phyloP scores from a whole-genome alignment of 805 yeast species.

The Candida tammaniensis region DNA sequence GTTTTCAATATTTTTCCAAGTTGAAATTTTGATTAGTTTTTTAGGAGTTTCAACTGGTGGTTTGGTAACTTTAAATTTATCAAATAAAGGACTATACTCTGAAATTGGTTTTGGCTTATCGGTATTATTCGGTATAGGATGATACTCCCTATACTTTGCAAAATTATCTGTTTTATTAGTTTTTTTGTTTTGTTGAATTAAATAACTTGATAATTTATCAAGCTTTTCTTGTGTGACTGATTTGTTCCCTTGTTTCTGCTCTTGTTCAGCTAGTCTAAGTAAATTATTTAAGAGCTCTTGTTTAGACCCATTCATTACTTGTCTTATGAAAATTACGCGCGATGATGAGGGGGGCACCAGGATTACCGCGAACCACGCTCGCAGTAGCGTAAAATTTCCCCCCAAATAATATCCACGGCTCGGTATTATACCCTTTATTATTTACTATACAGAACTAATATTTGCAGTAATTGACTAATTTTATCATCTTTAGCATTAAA shows the following conservation, averaged over 20 bases:
- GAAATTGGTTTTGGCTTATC: slow-evolving; percentile 8
- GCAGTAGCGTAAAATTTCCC: background rate
- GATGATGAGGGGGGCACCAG: background rate
- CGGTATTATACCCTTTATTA: background rate
- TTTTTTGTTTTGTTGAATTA: slow-evolving; percentile 15
- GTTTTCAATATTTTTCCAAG: slow-evolving; percentile 30
- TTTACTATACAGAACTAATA: slow-evolving; percentile 1
- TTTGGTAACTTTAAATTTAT: slow-evolving; percentile 29
- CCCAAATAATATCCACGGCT: background rate
- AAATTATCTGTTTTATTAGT: slow-evolving; percentile 1
- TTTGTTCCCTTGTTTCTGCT: slow-evolving; percentile 35
- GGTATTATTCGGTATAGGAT: slow-evolving; percentile 17
- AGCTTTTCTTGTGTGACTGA: slow-evolving; percentile 38
- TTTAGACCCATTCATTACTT: slow-evolving; percentile 12
- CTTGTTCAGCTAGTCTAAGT: slow-evolving; percentile 32
- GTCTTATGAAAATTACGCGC: slow-evolving; percentile 3
- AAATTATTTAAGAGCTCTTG: slow-evolving; percentile 28
- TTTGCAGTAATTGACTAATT: slow-evolving; percentile 3
- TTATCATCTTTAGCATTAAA: slow-evolving; percentile 7
- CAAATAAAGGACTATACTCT: slow-evolving; percentile 31
- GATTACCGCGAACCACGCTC: slow-evolving; percentile 1
- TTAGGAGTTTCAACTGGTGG: slow-evolving; percentile 9
- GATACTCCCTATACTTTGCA: slow-evolving; percentile 12
- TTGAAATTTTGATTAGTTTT: slow-evolving; percentile 16
- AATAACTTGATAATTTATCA: slow-evolving; percentile 26